Base-by-base conservation (phyloP, 208 protist genomes). In the Trypanosoma rangeli region DNA sequence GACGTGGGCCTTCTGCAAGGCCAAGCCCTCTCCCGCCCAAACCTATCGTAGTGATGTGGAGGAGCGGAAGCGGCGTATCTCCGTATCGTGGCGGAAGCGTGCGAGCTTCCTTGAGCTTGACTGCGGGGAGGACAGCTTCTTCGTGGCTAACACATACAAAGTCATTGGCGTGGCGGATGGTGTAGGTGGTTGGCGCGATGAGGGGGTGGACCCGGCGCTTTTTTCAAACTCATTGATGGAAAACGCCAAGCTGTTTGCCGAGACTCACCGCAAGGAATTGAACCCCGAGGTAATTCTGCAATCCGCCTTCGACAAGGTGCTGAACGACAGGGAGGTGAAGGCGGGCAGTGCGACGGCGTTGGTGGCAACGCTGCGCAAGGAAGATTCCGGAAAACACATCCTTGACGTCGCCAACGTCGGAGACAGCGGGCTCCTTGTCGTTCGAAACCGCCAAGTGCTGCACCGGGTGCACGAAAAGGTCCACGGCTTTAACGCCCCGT, bases 121-220 rank as follows among this genome's bases (percentile, higher is more conserved):
- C 88, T 97, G 94, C 70, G 94, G 94, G 24, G 94, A 97, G 60
- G 94, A 97, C 75, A 94, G 87, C 70, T 97, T 97, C 81, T 96
- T 97, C 58, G 92, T 97, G 31, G 78, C 89, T 26, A 96, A 96
- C 78, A 95, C 83, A 48, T 94, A 95, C 78, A 94, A 91, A 74
- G 87, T 87, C 37, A 89, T 97, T 65, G 94, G 92, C 26, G 87
- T 98, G 35, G 92, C 94, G 5, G 94, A 98, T 70, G 94, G 94
- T 59, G 93, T 98, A 8, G 94, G 94, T 26, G 93, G 90, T 22
- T 98, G 94, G 93, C 78, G 84, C 24, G 76, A 84, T 58, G 74
- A 91, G 55, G 90, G 89, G 61, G 89, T 97, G 24, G 92, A 98
- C 70, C 75, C 94, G 3, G 71, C 90, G 0, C 75, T 87, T 35